phyloP scores from a whole-genome alignment of 176 grass and related monocot genomes.

The Miscanthus lutarioriparius region DNA sequence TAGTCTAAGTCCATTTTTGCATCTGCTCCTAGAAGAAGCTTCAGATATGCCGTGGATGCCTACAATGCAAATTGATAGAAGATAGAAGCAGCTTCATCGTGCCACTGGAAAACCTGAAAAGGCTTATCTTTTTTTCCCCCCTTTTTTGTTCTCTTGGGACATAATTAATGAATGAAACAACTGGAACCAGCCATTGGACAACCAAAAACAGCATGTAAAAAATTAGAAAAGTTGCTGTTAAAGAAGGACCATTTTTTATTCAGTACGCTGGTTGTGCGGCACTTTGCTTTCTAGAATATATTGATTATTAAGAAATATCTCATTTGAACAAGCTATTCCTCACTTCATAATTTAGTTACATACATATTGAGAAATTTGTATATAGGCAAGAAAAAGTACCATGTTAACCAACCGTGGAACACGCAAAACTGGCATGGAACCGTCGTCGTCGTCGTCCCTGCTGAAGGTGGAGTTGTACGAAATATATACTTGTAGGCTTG shows the following conservation, averaged over 20 bases:
- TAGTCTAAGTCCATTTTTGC: conserved; percentile 43
- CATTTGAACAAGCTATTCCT: no score
- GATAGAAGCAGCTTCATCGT: no score
- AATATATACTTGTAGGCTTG: conserved; percentile 32
- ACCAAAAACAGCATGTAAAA: no score
- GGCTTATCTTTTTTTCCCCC: no score
- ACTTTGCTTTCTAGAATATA: no score
- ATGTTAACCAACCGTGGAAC: conserved; percentile 67
- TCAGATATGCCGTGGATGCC: conserved; percentile 55
- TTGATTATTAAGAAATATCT: no score
- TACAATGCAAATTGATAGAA: conserved; percentile 13
- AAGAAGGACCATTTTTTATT: background rate
- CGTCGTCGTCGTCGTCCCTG: conserved; percentile 16
- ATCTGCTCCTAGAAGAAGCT: conserved; percentile 13
- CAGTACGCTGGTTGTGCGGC: no score
- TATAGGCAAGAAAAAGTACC: conserved; percentile 36
- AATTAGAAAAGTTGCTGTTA: no score
- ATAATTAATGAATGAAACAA: background rate
- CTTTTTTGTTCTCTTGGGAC: no score
- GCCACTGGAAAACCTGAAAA: no score
- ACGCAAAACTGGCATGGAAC: conserved; percentile 45
- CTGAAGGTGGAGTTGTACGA: conserved; percentile 62
- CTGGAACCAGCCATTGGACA: background rate
- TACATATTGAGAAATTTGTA: background rate
- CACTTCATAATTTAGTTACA: background rate